Conservation (phyloP, 2,329 filamentous ascomycete genomes). For the Colletotrichum sp. region DNA sequence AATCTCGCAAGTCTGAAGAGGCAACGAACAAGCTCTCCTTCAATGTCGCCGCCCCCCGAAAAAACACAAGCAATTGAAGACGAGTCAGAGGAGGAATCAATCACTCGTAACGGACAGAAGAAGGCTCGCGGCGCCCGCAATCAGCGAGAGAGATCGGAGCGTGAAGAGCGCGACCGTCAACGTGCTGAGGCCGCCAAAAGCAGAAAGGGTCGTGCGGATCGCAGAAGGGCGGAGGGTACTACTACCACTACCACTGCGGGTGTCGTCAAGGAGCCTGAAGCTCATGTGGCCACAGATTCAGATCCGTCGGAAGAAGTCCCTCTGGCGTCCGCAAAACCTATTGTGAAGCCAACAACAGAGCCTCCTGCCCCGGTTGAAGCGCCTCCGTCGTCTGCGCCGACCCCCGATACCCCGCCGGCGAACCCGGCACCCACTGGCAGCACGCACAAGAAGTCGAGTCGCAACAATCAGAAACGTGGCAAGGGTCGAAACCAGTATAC, state of each 20-base stretch:
- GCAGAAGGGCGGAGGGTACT: constrained; percentile 81
- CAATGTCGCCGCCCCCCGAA: constrained; percentile 64
- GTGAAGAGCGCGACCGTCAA: constrained; percentile 77
- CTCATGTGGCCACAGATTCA: constrained; percentile 62
- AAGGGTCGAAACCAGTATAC: constrained; percentile 85
- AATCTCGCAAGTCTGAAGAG: constrained; percentile 77
- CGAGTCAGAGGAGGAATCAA: constrained; percentile 75
- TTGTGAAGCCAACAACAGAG: constrained; percentile 34
- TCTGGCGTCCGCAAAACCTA: constrained; percentile 41
- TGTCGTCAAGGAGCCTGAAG: constrained; percentile 32
- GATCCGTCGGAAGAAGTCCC: constrained; percentile 74
- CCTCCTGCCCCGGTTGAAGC: constrained; percentile 33
- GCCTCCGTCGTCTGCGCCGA: constrained; percentile 35
- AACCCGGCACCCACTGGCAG: constrained; percentile 41
- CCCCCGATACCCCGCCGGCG: constrained; percentile 53
- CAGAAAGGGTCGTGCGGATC: constrained; percentile 81
- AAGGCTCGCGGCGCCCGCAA: constrained; percentile 66
- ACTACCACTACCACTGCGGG: constrained; percentile 43
- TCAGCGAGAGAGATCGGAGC: constrained; percentile 68
- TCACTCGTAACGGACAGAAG: constrained; percentile 58
- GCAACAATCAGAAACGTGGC: constrained; percentile 69
- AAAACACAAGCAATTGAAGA: constrained; percentile 54
- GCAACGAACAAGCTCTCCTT: constrained; percentile 81
- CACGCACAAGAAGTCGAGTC: constrained; percentile 66
- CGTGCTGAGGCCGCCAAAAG: constrained; percentile 78